phyloP scores from a whole-genome alignment of 2,329 filamentous ascomycete species.

The Fusarium gaditjirri region DNA sequence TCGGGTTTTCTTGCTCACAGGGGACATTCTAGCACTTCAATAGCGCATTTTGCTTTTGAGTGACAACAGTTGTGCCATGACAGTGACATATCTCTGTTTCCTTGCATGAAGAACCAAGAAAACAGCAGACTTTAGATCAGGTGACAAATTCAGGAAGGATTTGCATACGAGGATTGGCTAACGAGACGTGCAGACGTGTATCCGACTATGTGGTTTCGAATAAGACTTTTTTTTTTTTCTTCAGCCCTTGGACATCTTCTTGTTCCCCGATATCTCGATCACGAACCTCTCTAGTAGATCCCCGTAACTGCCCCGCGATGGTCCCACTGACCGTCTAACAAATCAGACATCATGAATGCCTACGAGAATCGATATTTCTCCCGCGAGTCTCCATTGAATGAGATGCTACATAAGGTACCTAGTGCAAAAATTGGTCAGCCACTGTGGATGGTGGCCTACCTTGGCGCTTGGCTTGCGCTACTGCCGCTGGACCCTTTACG shows the following conservation, averaged over 20 bases:
- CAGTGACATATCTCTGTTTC: not conserved
- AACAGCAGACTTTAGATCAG: not conserved
- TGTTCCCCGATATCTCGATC: not conserved
- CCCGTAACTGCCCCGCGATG: conserved; percentile 11
- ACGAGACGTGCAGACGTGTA: conserved; percentile 1
- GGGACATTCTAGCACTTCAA: not conserved
- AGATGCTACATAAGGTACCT: not conserved
- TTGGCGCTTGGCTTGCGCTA: conserved; percentile 14
- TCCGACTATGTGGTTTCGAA: not conserved
- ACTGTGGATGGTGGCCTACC: conserved; percentile 1
- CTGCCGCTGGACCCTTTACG: conserved; percentile 30
- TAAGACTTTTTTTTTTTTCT: not conserved
- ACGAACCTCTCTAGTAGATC: not conserved
- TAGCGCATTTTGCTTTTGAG: not conserved
- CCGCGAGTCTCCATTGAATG: not conserved
- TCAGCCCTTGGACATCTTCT: not conserved
- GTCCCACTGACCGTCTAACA: conserved; percentile 28
- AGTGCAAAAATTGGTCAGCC: conserved; percentile 12
- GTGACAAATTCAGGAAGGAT: not conserved
- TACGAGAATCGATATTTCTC: conserved; percentile 7
- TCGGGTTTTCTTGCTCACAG: not conserved
- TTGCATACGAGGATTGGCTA: not conserved
- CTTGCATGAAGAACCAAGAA: not conserved
- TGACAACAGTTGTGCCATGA: not conserved
- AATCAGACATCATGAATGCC: conserved; percentile 13